A percentile compares a stretch with the other conserved stretches of the same genome.
Conservation (phyloP, 2,329 filamentous ascomycete genomes). For the Corynespora cassiicola region DNA sequence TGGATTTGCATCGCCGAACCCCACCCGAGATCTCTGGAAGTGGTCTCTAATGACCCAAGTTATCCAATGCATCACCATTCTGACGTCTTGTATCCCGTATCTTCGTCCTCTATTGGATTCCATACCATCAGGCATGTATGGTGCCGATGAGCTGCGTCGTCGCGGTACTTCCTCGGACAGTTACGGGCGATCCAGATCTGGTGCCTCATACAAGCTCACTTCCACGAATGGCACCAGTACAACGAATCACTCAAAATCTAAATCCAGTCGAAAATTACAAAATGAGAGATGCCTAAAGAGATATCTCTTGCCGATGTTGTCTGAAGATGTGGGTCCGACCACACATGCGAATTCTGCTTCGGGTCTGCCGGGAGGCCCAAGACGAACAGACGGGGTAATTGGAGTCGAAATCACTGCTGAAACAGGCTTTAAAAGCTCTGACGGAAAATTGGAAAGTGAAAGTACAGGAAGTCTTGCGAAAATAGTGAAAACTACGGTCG, state of each 20-base stretch:
- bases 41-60: slow-evolving; percentile 43
- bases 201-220: slow-evolving; percentile 36
- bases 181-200: slow-evolving; percentile 26
- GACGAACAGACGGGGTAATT: slow-evolving; percentile 34
- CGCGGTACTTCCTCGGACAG: slow-evolving; percentile 36
- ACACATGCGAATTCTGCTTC: slow-evolving; percentile 41
- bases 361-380: slow-evolving; percentile 39
- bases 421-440: slow-evolving; percentile 15
- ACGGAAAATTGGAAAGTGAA: slow-evolving; percentile 39
- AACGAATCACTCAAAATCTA: too few relatives aligned
- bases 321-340: slow-evolving; percentile 30
- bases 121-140: slow-evolving; percentile 40
- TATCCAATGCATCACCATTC: slow-evolving; percentile 42
- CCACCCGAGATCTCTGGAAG: slow-evolving; percentile 39
- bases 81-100: slow-evolving; percentile 44
- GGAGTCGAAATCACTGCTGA: slow-evolving; percentile 39
- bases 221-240: slow-evolving; percentile 20
- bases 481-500: slow-evolving; percentile 44
- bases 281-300: slow-evolving; percentile 24
- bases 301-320: slow-evolving; percentile 39
- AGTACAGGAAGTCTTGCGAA: slow-evolving; percentile 41
- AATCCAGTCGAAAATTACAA: slow-evolving; percentile 16
- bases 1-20: slow-evolving; percentile 32
- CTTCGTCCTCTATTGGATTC: slow-evolving; percentile 43
- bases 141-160: slow-evolving; percentile 38